phyloP scores from a whole-genome alignment of 148 eudicot species.

The Cornus suecica region DNA sequence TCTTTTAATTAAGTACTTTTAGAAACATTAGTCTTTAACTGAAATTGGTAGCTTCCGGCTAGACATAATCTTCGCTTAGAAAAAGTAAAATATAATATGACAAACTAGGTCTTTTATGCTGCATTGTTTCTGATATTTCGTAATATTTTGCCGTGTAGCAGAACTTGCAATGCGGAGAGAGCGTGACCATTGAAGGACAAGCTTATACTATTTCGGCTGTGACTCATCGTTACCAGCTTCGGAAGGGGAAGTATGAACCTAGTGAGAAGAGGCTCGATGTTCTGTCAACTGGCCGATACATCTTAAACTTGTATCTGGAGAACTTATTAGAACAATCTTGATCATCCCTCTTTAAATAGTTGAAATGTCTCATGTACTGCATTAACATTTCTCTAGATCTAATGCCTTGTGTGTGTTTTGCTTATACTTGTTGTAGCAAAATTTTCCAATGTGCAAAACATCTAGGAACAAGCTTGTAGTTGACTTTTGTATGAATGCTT shows the following conservation, averaged over 20 bases:
- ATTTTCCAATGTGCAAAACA: not conserved
- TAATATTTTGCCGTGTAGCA: constrained; percentile 18
- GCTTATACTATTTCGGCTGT: constrained; percentile 83
- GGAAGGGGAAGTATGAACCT: constrained; percentile 90
- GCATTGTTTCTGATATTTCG: not conserved
- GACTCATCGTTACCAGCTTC: constrained; percentile 80
- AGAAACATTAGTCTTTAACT: not conserved
- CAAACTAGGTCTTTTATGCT: not conserved
- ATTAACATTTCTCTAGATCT: not conserved
- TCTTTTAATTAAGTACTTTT: not conserved
- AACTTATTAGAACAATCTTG: constrained; percentile 72
- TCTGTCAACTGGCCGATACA: constrained; percentile 82
- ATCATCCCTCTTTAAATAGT: constrained; percentile 5
- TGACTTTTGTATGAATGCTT: not conserved
- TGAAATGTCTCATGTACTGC: not conserved
- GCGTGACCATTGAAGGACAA: constrained; percentile 90
- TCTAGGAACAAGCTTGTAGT: not conserved
- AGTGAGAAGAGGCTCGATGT: constrained; percentile 93
- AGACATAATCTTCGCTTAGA: not conserved
- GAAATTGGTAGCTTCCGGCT: not conserved
- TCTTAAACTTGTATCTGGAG: constrained; percentile 75
- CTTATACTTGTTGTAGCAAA: not conserved
- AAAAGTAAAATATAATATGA: not conserved
- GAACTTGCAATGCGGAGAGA: constrained; percentile 92
- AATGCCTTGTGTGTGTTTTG: not conserved